These are phyloP conservation scores for Lachancea cidri DNA, from an alignment of 805 yeast species.

Conservation along the genomic window DNA sequence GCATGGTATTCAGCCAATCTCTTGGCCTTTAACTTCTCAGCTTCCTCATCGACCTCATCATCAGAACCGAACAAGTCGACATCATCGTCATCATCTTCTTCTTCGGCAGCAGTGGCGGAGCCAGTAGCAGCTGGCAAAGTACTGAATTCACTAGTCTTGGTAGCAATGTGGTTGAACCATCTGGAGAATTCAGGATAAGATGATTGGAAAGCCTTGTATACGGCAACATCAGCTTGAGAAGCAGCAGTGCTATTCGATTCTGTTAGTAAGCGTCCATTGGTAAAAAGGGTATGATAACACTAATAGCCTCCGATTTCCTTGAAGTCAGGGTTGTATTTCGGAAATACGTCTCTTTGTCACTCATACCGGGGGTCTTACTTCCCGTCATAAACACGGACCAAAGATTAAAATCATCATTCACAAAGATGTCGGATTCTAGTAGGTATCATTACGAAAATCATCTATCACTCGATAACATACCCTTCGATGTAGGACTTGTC, in stretches of 20 bases:
- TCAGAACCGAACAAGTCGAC: slow-evolving; percentile 89
- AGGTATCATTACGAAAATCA: too few relatives aligned
- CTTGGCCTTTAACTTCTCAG: slow-evolving; percentile 95
- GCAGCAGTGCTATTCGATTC: slow-evolving; percentile 64
- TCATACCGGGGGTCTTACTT: slow-evolving; percentile 94
- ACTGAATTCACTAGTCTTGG: slow-evolving; percentile 80
- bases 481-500: slow-evolving; percentile 95
- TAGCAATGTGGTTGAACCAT: slow-evolving; percentile 98
- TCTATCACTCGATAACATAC: slow-evolving; percentile 73
- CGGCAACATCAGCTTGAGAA: slow-evolving; percentile 92
- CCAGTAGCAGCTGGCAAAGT: slow-evolving; percentile 70
- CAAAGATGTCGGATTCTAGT: too few relatives aligned
- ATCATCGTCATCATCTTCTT: slow-evolving; percentile 75
- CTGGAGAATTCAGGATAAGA: slow-evolving; percentile 92
- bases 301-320: background rate
- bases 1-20: slow-evolving; percentile 98
- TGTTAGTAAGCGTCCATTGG: slow-evolving; percentile 3
- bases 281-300: background rate
- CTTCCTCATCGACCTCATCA: slow-evolving; percentile 89
- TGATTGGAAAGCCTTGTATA: slow-evolving; percentile 89
- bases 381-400: slow-evolving; percentile 99
- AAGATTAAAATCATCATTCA: slow-evolving; percentile 60
- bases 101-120: slow-evolving; percentile 52
- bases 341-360: slow-evolving; percentile 51
- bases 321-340: slow-evolving; percentile 12